Evolutionary conservation across 306 rosid species (phyloP).

Genomic region (Quercus robur): DNA sequence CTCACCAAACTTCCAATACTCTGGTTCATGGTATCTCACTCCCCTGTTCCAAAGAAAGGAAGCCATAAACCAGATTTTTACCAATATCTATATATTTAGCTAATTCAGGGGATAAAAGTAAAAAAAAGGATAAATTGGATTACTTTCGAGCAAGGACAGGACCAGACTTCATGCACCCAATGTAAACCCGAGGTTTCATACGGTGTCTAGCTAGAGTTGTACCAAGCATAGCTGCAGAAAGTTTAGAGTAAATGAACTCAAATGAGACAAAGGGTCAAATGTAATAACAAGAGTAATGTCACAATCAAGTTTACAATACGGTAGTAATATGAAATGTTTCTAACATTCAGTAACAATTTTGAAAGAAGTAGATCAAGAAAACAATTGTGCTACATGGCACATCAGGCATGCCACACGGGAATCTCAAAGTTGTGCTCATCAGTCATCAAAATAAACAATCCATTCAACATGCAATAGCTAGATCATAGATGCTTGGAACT

Average conservation of each 20-base stretch:
- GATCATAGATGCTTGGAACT: background rate
- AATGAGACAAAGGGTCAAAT: slow-evolving; percentile 6
- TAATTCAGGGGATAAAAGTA: background rate
- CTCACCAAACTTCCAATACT: slow-evolving; percentile 88
- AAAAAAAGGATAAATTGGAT: slow-evolving; percentile 21
- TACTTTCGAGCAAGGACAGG: slow-evolving; percentile 88
- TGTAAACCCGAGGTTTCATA: slow-evolving; percentile 60
- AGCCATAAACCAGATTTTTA: slow-evolving; percentile 16
- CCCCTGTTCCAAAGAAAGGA: slow-evolving; percentile 50
- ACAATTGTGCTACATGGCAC: background rate
- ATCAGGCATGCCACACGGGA: background rate
- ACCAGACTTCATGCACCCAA: slow-evolving; percentile 98
- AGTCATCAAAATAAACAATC: background rate
- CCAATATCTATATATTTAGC: background rate
- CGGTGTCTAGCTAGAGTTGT: slow-evolving; percentile 52
- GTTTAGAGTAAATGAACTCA: slow-evolving; percentile 8
- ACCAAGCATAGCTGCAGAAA: slow-evolving; percentile 66
- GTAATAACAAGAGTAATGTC: background rate
- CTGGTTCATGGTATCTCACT: slow-evolving; percentile 89
- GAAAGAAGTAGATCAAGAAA: background rate
- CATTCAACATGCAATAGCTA: background rate
- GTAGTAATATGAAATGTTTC: background rate
- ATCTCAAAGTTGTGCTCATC: background rate
- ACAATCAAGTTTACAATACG: slow-evolving; percentile 1
- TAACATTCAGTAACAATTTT: background rate